These are phyloP conservation scores for Fusarium euwallaceae DNA, from an alignment of 2,329 filamentous ascomycete genomes.

Conservation along the genomic window DNA sequence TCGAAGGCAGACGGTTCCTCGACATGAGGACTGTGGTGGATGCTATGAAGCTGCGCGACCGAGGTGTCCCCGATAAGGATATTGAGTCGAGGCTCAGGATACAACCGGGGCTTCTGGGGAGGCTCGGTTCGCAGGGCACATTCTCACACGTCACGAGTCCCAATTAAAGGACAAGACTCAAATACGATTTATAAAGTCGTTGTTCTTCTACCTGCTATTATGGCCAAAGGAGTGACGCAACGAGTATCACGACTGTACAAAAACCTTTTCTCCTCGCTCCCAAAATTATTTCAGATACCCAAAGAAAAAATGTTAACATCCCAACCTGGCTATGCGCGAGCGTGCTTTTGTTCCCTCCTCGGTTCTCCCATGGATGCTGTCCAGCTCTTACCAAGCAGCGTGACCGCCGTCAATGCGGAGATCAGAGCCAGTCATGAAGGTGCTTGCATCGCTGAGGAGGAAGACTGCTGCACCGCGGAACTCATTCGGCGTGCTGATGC, in stretches of 20 bases:
- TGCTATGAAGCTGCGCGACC: slow-evolving; percentile 58
- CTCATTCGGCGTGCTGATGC: slow-evolving; percentile 75
- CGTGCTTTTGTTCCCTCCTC: neutral
- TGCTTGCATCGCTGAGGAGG: slow-evolving; percentile 77
- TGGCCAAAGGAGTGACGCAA: slow-evolving; percentile 11
- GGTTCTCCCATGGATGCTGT: neutral
- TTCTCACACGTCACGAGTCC: slow-evolving; percentile 54
- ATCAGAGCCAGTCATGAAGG: slow-evolving; percentile 82
- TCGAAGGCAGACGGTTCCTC: slow-evolving; percentile 59
- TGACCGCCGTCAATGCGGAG: slow-evolving; percentile 81
- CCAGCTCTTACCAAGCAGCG: slow-evolving; percentile 63
- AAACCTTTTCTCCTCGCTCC: slow-evolving; percentile 32
- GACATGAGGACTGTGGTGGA: slow-evolving; percentile 63
- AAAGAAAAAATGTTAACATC: slow-evolving; percentile 14
- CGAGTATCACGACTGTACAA: slow-evolving; percentile 31
- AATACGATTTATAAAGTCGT: slow-evolving; percentile 3
- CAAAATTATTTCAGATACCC: slow-evolving; percentile 30
- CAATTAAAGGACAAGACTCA: slow-evolving; percentile 25
- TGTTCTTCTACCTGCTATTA: slow-evolving; percentile 12
- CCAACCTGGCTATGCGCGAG: slow-evolving; percentile 12
- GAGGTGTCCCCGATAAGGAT: slow-evolving; percentile 53
- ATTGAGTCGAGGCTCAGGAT: slow-evolving; percentile 64
- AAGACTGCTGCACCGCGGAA: slow-evolving; percentile 81
- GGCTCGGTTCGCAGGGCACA: slow-evolving; percentile 58
- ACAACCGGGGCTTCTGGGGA: slow-evolving; percentile 59